A percentile compares a stretch with the other conserved stretches of the same genome.
Evolutionary conservation across 2,329 filamentous ascomycete genomes (phyloP).

Genomic region (Cladobotryum protrusum): DNA sequence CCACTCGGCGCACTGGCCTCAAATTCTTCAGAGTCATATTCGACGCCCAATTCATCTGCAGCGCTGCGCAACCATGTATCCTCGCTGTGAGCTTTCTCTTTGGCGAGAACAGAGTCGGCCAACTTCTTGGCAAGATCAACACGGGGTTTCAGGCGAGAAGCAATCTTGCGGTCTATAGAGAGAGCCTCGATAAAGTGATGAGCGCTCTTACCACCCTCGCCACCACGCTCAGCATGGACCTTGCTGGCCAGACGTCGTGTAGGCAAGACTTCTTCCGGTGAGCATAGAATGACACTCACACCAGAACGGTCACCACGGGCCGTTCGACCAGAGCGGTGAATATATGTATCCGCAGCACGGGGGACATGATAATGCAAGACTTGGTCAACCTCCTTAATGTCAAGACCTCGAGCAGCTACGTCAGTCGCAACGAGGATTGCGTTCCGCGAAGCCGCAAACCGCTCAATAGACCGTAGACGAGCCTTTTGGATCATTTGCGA

Average conservation of each 20-base stretch:
- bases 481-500: slow-evolving; percentile 96
- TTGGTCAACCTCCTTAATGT: slow-evolving; percentile 83
- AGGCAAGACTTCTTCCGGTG: slow-evolving; percentile 82
- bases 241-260: slow-evolving; percentile 80
- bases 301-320: slow-evolving; percentile 75
- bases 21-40: slow-evolving; percentile 87
- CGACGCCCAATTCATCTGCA: slow-evolving; percentile 87
- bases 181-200: slow-evolving; percentile 70
- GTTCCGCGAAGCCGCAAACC: slow-evolving; percentile 65
- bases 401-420: slow-evolving; percentile 86
- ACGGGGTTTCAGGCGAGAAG: slow-evolving; percentile 68
- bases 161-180: slow-evolving; percentile 75
- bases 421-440: slow-evolving; percentile 84
- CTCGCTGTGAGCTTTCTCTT: slow-evolving; percentile 78
- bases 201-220: slow-evolving; percentile 34
- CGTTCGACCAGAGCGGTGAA: slow-evolving; percentile 90
- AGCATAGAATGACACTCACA: slow-evolving; percentile 80
- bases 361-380: slow-evolving; percentile 95
- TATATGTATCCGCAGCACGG: slow-evolving; percentile 84
- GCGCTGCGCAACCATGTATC: slow-evolving; percentile 79
- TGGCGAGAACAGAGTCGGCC: slow-evolving; percentile 74
- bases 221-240: slow-evolving; percentile 62
- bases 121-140: slow-evolving; percentile 80
- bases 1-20: slow-evolving; percentile 65
- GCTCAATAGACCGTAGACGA: slow-evolving; percentile 84